Base-by-base conservation (phyloP, 2,329 filamentous ascomycete genomes). In the Fusarium torreyae region DNA sequence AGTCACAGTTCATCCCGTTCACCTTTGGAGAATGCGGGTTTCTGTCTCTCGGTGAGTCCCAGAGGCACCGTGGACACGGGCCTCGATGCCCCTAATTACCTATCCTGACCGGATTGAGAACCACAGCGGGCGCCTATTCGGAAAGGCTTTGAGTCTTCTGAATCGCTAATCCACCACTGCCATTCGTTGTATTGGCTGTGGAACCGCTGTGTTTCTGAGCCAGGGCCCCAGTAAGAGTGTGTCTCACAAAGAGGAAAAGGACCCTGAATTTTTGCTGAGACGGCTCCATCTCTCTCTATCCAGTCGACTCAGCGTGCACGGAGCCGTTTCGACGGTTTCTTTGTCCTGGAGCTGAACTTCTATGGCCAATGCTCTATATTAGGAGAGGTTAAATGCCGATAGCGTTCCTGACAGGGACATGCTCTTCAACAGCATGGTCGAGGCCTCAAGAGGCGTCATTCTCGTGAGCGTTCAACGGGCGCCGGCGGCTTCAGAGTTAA, bases 201-300 rank as follows among this genome's bases (percentile, higher is more conserved):
- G 68, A 63, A 60, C 68, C 62, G 57, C 62, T 34, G 39, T 65
- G 71, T 73, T 71, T 74, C 59, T 67, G 53, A 73, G 53, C 66
- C 64, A 49, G 61, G 65, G 56, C 56, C 68, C 61, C 34, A 65
- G 62, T 39, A 45, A 22, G n/a, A 60, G 66, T 63, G 59, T 49
- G 72, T 74, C 72, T 74, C 66, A 74, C 64, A 68, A 65, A 22
- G 60, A 52, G 38, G 61, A 42, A 57, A 68, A 72, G 63, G 63
- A 69, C 70, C 72, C 64, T 71, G 69, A 40, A 70, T 71, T 68
- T 54, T 44, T 53, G 45, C 22, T 48, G 34, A 51, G 43, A 50
- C 28, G 31, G 44, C 61, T 53, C 56, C 55, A 62, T 57, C 36
- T 44, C 54, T 44, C 54, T 52, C 18, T 52, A 38, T 33, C 44